Base-by-base conservation (phyloP, 1,284 basidiomycete species). In the Pascua guehoae region DNA sequence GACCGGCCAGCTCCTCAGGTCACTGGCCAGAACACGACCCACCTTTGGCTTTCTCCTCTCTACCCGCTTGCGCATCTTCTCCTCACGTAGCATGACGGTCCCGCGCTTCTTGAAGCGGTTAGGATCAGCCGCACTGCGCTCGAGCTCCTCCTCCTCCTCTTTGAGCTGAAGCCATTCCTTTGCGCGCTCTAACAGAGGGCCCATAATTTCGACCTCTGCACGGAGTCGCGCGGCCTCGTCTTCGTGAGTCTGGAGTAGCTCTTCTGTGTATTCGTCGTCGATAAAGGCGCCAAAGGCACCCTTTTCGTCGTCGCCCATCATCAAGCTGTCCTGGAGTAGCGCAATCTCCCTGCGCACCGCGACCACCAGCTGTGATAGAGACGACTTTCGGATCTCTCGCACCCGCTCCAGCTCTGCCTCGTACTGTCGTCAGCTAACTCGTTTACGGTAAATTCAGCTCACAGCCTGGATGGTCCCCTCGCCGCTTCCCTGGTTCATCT, bases 31-130 rank as follows among this genome's bases (percentile, higher is more conserved):
- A 18, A 18, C 37, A 4, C 51, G n/a, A 61, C 86, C 60, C 68
- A 95, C 93, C 71, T 89, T 85, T 24, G 95, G 95, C 74, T 97
- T 98, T 78, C 96, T 88, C 71, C 91, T 88, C 62, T 84, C 84
- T n/a, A 99, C 91, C 12, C 94, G 81, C 77, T 97, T 98, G 53
- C 95, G 83, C 87, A 96, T 92, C 83, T 96, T 97, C 79, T 98
- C 95, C 77, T 99, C 95, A 48, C 91, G 82, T 48, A 98, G 78
- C 48, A 98, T 60, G 84, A 81, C 51, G 84, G 89, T 55, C 83
- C 89, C 82, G 86, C 75, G 62, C 49, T 69, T 70, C 54, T 68
- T 71, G 61, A 78, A 77, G 15, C 76, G 60, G 54, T 74, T 70
- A 8, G 75, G 75, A 60, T 77, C 74, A 9, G 63, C 66, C 60